Evolutionary conservation across 768 basidiomycete genomes (phyloP), one percentile per base, ranked within the genome.

Genomic region (Hygrocybe coccinea): DNA sequence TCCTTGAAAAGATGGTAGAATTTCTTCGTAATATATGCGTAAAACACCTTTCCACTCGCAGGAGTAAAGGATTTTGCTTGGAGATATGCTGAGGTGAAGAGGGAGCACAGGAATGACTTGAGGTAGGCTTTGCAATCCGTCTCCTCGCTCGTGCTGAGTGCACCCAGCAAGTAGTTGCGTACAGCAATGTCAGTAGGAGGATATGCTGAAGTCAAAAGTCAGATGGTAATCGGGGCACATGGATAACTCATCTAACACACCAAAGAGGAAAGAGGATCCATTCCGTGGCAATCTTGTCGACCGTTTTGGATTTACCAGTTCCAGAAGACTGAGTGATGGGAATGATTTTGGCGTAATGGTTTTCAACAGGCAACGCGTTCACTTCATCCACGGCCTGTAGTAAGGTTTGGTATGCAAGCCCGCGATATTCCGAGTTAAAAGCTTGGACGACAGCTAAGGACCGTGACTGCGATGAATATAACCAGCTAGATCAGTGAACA

Each of bases 191-290:
- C 44, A n/a, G 53, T 6, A 29, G 43, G 43, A 34, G 53, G n/a
- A n/a, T n/a, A n/a, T n/a, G n/a, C n/a, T n/a, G n/a, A n/a, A n/a
- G n/a, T n/a, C n/a, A n/a, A n/a, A 43, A 29, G 29, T 33, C 8
- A 10, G 19, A 11, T 25, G n/a, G 12, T 15, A 8, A 19, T 39
- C 29, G 11, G 10, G 24, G n/a, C 14, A 9, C 9, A 19, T 7
- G 7, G 14, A 34, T 19, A 9, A 34, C 33, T 53, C 15, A 44
- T 14, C 8, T 33, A 19, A 17, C 53, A n/a, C 29, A 54, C 53
- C 53, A 21, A 22, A 54, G 21, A 22, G 52, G 52, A 37, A 53
- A 41, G 52, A 44, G 22, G 21, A 53, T 53, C 25, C 52, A 22
- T 25, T 53, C 52, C 39, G 25, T 44, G 52, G 52, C 39, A 25